Evolutionary conservation across 257 asterid species (phyloP).

Genomic region (Jacaranda mimosifolia): DNA sequence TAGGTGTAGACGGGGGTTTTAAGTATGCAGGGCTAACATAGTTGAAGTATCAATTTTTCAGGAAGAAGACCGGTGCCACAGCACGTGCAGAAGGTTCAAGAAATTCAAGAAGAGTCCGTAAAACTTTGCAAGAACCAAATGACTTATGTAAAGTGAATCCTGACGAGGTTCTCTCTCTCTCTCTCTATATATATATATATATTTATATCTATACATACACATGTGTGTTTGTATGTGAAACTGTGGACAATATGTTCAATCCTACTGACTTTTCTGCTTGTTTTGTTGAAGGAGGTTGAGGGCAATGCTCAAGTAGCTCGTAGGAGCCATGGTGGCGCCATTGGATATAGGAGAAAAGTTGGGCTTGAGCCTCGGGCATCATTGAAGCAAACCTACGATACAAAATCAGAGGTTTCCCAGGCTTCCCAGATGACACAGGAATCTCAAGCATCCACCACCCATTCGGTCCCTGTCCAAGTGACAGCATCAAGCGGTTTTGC

Average conservation of each 20-base stretch:
- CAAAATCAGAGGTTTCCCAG: conserved; percentile 74
- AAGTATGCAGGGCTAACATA: neutral
- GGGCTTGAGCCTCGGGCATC: conserved; percentile 54
- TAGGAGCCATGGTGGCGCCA: conserved; percentile 39
- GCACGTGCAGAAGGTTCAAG: conserved; percentile 52
- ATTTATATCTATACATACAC: neutral
- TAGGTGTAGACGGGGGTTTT: neutral
- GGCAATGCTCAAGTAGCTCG: conserved; percentile 47
- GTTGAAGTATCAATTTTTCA: conserved; percentile 40
- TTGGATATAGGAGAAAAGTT: conserved; percentile 50
- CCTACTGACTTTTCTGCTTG: neutral
- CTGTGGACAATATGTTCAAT: neutral
- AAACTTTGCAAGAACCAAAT: conserved; percentile 61
- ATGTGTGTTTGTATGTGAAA: neutral
- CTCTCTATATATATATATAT: neutral
- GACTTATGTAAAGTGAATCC: conserved; percentile 56
- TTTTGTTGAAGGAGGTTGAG: conserved; percentile 56
- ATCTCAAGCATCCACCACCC: conserved; percentile 59
- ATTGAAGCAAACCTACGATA: conserved; percentile 58
- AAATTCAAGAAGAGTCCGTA: conserved; percentile 65
- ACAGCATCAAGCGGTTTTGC: conserved; percentile 55
- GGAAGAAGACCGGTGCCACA: conserved; percentile 55
- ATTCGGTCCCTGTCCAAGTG: conserved; percentile 65
- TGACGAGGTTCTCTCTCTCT: conserved; percentile 57
- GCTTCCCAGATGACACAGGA: conserved; percentile 66